Evolutionary conservation across 75 land plant genomes (phyloP).

Genomic region (Sequoia sempervirens): DNA sequence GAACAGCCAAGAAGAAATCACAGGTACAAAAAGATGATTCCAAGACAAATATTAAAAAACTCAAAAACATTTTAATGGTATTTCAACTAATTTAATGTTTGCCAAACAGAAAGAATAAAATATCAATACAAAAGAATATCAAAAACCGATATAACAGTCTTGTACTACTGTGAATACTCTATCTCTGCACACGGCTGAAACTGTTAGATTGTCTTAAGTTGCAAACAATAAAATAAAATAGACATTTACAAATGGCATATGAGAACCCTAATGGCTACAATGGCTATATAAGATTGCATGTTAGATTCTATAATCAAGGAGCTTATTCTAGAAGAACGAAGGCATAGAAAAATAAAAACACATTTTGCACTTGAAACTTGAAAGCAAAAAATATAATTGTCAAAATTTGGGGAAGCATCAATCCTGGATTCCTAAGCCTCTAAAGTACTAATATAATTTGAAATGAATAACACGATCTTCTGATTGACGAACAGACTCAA

Average conservation of each 20-base stretch:
- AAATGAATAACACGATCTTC: not conserved
- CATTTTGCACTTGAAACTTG: not conserved
- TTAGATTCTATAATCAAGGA: not conserved
- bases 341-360: not conserved
- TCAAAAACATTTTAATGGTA: not conserved
- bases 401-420: not conserved
- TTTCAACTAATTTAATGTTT: not conserved
- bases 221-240: not conserved
- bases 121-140: not conserved
- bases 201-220: not conserved
- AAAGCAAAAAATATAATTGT: not conserved
- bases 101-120: not conserved
- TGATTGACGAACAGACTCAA: not conserved
- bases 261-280: not conserved
- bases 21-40: not conserved
- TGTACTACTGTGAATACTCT: not conserved
- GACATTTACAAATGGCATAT: not conserved
- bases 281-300: not conserved
- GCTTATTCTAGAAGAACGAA: not conserved
- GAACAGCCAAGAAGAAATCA: not conserved
- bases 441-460: not conserved
- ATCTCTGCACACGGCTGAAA: not conserved
- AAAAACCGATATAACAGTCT: not conserved
- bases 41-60: not conserved
- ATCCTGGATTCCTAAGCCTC: not conserved